Base-by-base conservation (phyloP, 257 asterid species). In the Nicotiana otophora region DNA sequence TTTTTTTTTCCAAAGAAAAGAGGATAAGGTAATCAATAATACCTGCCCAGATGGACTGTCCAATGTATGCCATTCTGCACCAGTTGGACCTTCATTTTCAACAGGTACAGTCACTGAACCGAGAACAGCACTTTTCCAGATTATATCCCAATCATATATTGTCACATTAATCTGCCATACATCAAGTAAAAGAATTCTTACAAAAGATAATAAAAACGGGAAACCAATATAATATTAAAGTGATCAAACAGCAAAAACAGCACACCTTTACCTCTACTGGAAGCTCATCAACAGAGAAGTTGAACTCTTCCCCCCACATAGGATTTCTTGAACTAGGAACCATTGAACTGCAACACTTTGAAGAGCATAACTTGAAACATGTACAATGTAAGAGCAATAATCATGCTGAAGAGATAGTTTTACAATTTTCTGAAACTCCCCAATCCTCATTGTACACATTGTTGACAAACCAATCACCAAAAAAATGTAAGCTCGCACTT, bases 251-350 rank as follows among this genome's bases (percentile, higher is more conserved):
- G 30, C 66, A 81, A 51, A 34, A 33, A 7, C 31, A 58, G 46
- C 68, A 55, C 30, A 68, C 17, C 34, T 31, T 39, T 79, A 96
- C 99, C 98, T 92, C 87, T 19, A 88, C 95, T 78, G 98, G 98
- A 88, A 96, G 97, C 87, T 91, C 91, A 31, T 93, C 97, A 69
- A 91, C 94, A 74, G 92, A 87, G 89, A 94, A 96, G 87, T 93
- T 90, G 89, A 94, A 96, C 86, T 93, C 98, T 88, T 96, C 99
- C 83, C 92, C 94, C 99, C 99, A 96, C 89, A 92, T 88, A 78
- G 99, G 99, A 89, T 96, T 96, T 92, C 98, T 91, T 82, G 99
- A 93, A 86, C 97, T 94, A 85, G 98, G 97, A 86, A 96, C 93
- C 98, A 96, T 92, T 84, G 99, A 96, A 88, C 99, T 96, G 85